A percentile compares a stretch with the other conserved stretches of the same genome.
Conservation (phyloP, 495 filamentous ascomycete genomes). For the Talaromyces borbonicus region DNA sequence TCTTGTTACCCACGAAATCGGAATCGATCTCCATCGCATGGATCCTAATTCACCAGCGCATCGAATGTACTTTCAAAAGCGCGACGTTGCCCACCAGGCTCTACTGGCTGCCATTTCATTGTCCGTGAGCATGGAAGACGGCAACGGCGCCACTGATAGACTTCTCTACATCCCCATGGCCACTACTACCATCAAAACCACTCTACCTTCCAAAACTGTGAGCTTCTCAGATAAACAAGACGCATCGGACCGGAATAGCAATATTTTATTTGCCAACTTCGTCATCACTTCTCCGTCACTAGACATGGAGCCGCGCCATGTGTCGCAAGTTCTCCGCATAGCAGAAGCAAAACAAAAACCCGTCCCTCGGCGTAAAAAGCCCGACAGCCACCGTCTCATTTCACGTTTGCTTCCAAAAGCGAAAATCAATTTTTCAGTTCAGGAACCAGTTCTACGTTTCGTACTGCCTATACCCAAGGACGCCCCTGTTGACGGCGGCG, state of each 20-base stretch:
- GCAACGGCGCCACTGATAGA: slow-evolving; percentile 70
- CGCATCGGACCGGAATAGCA: slow-evolving; percentile 81
- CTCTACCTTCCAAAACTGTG: slow-evolving; percentile 88
- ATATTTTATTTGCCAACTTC: slow-evolving; percentile 91
- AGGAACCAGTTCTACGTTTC: slow-evolving; percentile 89
- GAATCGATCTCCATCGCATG: slow-evolving; percentile 84
- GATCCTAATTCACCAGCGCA: slow-evolving; percentile 91
- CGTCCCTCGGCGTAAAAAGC: slow-evolving; percentile 34
- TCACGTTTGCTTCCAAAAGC: slow-evolving; percentile 92
- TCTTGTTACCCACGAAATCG: slow-evolving; percentile 89
- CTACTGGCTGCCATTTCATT: slow-evolving; percentile 86
- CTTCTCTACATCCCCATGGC: slow-evolving; percentile 96
- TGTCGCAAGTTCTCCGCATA: slow-evolving; percentile 76
- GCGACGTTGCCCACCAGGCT: slow-evolving; percentile 92
- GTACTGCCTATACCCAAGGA: slow-evolving; percentile 66
- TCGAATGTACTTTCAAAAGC: slow-evolving; percentile 95
- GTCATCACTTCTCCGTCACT: slow-evolving; percentile 93
- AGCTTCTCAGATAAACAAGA: slow-evolving; percentile 64
- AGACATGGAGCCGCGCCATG: slow-evolving; percentile 88
- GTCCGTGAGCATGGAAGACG: slow-evolving; percentile 83
- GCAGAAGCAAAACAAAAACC: slow-evolving; percentile 49
- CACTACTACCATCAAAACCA: slow-evolving; percentile 90
- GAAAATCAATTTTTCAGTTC: slow-evolving; percentile 87
- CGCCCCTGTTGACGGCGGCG: slow-evolving; percentile 41
- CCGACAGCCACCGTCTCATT: slow-evolving; percentile 56